Evolutionary conservation across 2,329 filamentous ascomycete genomes (phyloP), one percentile per base, ranked within the genome.

Genomic region (Neofusicoccum cordaticola): DNA sequence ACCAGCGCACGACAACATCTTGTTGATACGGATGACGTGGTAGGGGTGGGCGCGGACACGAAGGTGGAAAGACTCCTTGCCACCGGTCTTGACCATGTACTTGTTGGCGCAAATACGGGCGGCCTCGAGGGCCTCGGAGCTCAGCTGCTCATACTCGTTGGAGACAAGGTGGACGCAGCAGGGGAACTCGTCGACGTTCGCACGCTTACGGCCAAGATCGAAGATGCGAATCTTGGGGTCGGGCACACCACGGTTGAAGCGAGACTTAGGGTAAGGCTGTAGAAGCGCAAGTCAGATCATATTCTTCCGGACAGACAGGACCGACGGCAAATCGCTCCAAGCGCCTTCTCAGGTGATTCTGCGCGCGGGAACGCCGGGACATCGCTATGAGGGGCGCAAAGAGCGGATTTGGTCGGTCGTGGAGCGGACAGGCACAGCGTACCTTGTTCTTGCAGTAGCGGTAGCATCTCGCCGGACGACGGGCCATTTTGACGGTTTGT

Each of bases 401-500:
- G 4, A 17, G 63, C 35, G 35, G 27, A 17, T 19, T 57, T 37
- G n/a, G 13, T 58, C 63, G 60, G 34, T 42, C 41, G 41, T 27
- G 34, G 42, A 22, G 31, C 41, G 34, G 27, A 17, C 27, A 31
- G 58, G 37, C 39, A 31, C 44, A 64, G 37, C 90, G 84, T 81
- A 96, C 93, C 93, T 97, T 97, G 90, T 98, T 99, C 92, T 99
- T 99, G 93, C 95, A 99, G 91, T 99, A 99, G 81, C 95, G 90
- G 89, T 97, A 99, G 87, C 95, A 99, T 87, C 95, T 91, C 80
- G 95, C 95, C 81, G 95, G 95, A 91, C 95, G 93, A 85, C 95
- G 93, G 81, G 95, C 95, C 95, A 99, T 99, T 87, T 90, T 93
- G 90, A 89, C 87, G 84, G 86, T 85, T 83, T 51, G 47, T 47